Evolutionary conservation across 169 alveolate species (phyloP).

Genomic region (Plasmodium cynomolgi): DNA sequence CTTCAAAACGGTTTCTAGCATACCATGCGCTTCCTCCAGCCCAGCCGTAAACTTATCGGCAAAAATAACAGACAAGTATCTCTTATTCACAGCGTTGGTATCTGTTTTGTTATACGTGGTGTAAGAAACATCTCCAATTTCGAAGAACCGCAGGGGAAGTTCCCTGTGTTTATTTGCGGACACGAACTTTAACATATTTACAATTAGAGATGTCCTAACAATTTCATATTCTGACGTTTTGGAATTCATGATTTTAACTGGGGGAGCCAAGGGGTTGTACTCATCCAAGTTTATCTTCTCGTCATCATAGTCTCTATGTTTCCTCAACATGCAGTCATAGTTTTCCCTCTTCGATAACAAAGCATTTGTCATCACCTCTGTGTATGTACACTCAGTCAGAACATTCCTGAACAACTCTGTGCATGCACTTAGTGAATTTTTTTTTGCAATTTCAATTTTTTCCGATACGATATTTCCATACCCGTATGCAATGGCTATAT

Average conservation of each 20-base stretch:
- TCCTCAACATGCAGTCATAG: conserved; percentile 77
- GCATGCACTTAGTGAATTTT: conserved; percentile 43
- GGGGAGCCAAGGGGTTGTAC: conserved; percentile 72
- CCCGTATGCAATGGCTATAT: conserved; percentile 96
- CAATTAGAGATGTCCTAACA: conserved; percentile 93
- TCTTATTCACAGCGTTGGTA: conserved; percentile 88
- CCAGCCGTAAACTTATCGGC: conserved; percentile 82
- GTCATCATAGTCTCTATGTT: conserved; percentile 48
- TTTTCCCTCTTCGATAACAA: conserved; percentile 76
- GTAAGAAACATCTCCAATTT: conserved; percentile 91
- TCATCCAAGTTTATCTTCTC: conserved; percentile 38
- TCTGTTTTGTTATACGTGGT: conserved; percentile 82
- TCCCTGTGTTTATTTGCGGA: conserved; percentile 89
- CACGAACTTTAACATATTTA: conserved; percentile 93
- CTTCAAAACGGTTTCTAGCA: conserved; percentile 75
- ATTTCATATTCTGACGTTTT: conserved; percentile 94
- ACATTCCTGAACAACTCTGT: conserved; percentile 72
- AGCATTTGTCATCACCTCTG: conserved; percentile 83
- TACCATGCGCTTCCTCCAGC: conserved; percentile 82
- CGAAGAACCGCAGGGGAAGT: conserved; percentile 95
- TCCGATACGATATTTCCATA: conserved; percentile 86
- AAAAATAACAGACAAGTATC: conserved; percentile 87
- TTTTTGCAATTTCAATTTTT: conserved; percentile 27
- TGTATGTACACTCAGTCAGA: conserved; percentile 77
- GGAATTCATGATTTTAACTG: conserved; percentile 93